Conservation (phyloP, 495 filamentous ascomycete genomes). For the Geoglossum glabrum region DNA sequence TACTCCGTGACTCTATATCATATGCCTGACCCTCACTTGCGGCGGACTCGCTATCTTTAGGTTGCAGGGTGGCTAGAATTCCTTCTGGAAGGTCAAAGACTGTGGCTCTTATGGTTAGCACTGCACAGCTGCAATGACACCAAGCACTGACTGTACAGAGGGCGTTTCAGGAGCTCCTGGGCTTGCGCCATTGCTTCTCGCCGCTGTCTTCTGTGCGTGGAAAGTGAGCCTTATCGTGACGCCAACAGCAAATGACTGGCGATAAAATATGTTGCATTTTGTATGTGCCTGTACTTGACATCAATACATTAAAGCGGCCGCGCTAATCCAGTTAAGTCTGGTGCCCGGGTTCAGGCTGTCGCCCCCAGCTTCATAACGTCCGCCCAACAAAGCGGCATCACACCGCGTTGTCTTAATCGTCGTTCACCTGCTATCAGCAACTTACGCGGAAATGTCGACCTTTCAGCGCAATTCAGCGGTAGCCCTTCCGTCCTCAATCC, state of each 20-base stretch:
- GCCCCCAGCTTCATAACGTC: no score
- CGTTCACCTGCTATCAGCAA: background rate
- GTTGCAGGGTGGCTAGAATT: conserved; percentile 46
- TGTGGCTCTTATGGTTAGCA: conserved; percentile 16
- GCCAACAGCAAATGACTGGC: no score
- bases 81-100: conserved; percentile 75
- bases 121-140: background rate
- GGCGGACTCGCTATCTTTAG: conserved; percentile 19
- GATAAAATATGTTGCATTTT: no score
- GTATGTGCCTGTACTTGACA: no score
- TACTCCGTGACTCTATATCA: background rate
- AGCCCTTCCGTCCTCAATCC: conserved; percentile 1
- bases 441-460: background rate
- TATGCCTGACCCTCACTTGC: background rate
- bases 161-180: conserved; percentile 38
- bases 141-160: conserved; percentile 36
- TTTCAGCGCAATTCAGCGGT: background rate
- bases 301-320: background rate
- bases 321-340: no score
- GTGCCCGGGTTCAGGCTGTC: no score
- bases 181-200: conserved; percentile 39
- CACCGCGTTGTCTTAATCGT: background rate
- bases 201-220: background rate
- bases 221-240: background rate
- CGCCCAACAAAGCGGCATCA: background rate